phyloP scores from a whole-genome alignment of 176 grass and related monocot species.

The Tuctoria greenei region DNA sequence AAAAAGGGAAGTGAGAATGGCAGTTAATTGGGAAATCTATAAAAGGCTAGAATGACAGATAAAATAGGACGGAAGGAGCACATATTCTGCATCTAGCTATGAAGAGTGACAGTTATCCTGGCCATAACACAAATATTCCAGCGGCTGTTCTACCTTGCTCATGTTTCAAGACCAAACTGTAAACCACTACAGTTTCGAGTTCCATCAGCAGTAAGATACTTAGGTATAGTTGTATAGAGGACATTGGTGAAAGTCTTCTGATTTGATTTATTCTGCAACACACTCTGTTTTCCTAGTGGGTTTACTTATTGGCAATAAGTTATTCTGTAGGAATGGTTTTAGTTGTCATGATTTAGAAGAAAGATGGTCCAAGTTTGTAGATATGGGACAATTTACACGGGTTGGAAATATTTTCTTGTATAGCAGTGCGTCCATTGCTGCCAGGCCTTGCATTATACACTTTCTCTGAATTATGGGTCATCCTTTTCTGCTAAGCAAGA shows the following conservation, averaged over 20 bases:
- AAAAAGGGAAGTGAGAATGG: no score
- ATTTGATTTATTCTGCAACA: neutral
- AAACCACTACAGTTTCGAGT: neutral
- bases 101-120: neutral
- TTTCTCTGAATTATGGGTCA: neutral
- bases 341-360: neutral
- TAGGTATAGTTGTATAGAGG: neutral
- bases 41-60: no score
- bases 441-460: neutral
- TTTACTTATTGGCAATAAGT: neutral
- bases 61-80: no score
- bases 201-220: neutral
- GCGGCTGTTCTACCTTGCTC: neutral
- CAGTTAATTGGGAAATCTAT: no score
- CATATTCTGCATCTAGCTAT: neutral
- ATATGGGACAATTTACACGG: neutral
- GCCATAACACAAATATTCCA: neutral
- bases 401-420: neutral
- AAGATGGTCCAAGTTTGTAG: neutral
- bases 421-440: neutral
- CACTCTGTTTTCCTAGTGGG: neutral
- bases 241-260: neutral
- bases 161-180: conserved; percentile 4
- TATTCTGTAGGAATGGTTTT: neutral
- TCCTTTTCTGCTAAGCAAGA: neutral